Conservation (phyloP, 1,139 yeast species). For the Taphrina populina region DNA sequence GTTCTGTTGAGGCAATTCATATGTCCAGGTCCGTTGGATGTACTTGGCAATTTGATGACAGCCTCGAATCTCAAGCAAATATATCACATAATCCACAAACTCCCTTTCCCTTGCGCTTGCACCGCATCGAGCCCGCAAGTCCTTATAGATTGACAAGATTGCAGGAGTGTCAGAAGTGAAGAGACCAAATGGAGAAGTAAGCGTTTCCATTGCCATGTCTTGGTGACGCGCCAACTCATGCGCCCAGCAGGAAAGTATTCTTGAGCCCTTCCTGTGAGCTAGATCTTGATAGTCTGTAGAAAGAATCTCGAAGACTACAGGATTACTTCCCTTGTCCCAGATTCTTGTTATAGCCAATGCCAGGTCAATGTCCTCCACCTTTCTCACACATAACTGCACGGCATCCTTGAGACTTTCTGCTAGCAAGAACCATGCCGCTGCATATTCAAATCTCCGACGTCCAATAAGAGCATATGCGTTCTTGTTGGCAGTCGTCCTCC, state of each 20-base stretch:
- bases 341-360: conserved; percentile 16
- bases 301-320: not conserved
- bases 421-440: conserved; percentile 85
- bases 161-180: conserved; percentile 6
- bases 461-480: conserved; percentile 90
- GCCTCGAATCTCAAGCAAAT: conserved; percentile 4
- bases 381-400: conserved; percentile 53
- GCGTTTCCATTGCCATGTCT: not conserved
- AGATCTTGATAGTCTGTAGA: not conserved
- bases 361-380: conserved; percentile 4
- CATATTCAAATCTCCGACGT: conserved; percentile 77
- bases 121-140: not conserved
- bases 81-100: not conserved
- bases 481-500: conserved; percentile 85
- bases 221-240: not conserved
- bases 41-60: conserved; percentile 4
- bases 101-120: not conserved
- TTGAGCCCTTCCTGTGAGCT: not conserved
- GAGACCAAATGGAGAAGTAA: not conserved
- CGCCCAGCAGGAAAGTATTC: conserved; percentile 9
- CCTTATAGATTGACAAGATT: not conserved
- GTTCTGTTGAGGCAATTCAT: not conserved
- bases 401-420: conserved; percentile 76
- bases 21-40: not conserved
- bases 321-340: not conserved